Evolutionary conservation across 1,284 basidiomycete genomes (phyloP), one percentile per base, ranked within the genome.

Genomic region (Cutaneotrichosporon curvatum): DNA sequence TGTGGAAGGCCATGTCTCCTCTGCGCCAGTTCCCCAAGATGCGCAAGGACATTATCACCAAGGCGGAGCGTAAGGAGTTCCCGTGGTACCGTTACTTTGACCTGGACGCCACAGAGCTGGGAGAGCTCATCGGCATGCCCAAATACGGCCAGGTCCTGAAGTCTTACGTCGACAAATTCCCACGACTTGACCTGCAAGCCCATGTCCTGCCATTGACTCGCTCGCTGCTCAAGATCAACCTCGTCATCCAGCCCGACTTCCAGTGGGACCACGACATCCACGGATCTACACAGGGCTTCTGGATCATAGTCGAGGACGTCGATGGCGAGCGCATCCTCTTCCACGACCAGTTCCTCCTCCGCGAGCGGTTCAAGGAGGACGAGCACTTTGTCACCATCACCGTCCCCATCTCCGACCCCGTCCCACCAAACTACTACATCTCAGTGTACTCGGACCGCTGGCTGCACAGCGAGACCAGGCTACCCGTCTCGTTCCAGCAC

Each of bases 1-100:
- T 92, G 88, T 98, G 95, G 94, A 84, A 84, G 38, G 90, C 90
- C 0, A 98, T 98, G 92, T 92, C 91, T 0, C 94, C 94, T 14
- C 76, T 98, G 42, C 81, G 94, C 43, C 95, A 98, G 67, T 98
- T 97, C 78, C 89, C 88, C 0, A 48, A 64, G 15, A 57, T 70
- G 39, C 52, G 61, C 33, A 67, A 76, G 2, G 91, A 97, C 53
- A 84, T 98, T 37, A 77, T 98, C 44, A 79, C 87, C 43, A 88
- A 92, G 60, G 88, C 94, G 0, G 94, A 98, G 72, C 85, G 90
- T 34, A 98, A 98, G 68, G 94, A 98, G 78, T 98, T 95, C 76
- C 91, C 90, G 0, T 96, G 91, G 90, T 88, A 94, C 67, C 82
- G 89, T 35, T 95, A 94, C 75, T 95, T 92, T 59, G 89, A 95